phyloP scores from a whole-genome alignment of 306 rosid species.

The Macrotyloma uniflorum region DNA sequence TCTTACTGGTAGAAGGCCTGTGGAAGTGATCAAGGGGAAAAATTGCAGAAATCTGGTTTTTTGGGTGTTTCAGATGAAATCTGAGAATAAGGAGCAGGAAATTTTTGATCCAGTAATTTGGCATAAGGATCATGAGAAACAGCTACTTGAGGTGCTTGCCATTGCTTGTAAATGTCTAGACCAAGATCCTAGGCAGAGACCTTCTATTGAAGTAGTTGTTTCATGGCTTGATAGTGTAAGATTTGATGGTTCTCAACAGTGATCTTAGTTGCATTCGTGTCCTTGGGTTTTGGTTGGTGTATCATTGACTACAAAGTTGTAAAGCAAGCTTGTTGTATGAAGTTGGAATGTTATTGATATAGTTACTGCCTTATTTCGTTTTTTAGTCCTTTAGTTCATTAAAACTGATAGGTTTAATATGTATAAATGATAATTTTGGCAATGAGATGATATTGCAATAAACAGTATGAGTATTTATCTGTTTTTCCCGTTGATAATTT shows the following conservation, averaged over 20 bases:
- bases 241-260: conserved; percentile 46
- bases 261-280: conserved; percentile 28
- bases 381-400: conserved; percentile 32
- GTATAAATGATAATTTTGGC: conserved; percentile 46
- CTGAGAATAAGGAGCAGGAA: conserved; percentile 64
- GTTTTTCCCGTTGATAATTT: neutral
- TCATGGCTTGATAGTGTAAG: conserved; percentile 70
- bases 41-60: conserved; percentile 69
- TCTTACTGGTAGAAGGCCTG: conserved; percentile 73
- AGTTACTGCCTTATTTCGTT: conserved; percentile 26
- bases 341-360: conserved; percentile 38
- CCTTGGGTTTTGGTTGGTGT: conserved; percentile 37
- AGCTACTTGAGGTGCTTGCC: conserved; percentile 59
- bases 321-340: conserved; percentile 45
- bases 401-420: conserved; percentile 44
- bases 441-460: conserved; percentile 31
- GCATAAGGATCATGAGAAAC: conserved; percentile 65
- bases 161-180: conserved; percentile 72
- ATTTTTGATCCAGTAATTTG: conserved; percentile 64
- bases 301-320: conserved; percentile 44
- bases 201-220: conserved; percentile 70
- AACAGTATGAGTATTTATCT: conserved; percentile 21
- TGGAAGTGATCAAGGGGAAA: conserved; percentile 77
- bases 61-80: conserved; percentile 78
- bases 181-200: conserved; percentile 77